Base-by-base conservation (phyloP, 2,329 filamentous ascomycete genomes). In the Penicillium sp. region DNA sequence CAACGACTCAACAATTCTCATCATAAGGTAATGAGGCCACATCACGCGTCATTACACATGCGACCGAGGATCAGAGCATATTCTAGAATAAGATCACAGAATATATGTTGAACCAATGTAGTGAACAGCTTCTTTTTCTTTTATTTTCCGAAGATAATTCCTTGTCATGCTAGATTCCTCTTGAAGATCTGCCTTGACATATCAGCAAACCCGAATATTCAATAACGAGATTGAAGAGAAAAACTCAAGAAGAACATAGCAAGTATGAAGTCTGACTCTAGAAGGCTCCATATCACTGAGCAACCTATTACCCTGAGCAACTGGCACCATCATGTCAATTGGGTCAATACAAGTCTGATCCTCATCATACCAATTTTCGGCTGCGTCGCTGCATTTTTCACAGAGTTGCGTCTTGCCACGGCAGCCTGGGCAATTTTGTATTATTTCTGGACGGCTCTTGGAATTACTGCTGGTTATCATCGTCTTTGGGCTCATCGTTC, bases 251-350 rank as follows among this genome's bases (percentile, higher is more conserved):
- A 19, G 1, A 1, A 19, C 7, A 39, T 8, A 8, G 8, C 35
- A 19, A 13, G 10, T 10, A 39, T 39, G 35, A 39, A 39, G 35
- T 2, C 35, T 10, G 35, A 19, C 16, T 9, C 9, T 42, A 16
- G 88, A 81, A 96, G 96, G 80, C 84, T 88, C 69, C 92, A 96
- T 77, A 95, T 96, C 77, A 87, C 91, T 63, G 92, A 96, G 63
- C 85, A 85, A 62, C 89, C 90, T 56, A 88, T 96, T 67, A 96
- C 91, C 58, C 83, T 82, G 76, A 80, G 82, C 69, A 96, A 96
- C 81, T 95, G 91, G 90, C 88, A 92, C 79, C 89, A 93, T 79
- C 92, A 96, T 74, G 84, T 96, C 81, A 92, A 96, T 83, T 96
- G 92, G 92, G 83, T 96, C 65, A 96, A 96, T 76, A 87, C 91